Base-by-base conservation (phyloP, 106 monocot genomes). In the Acanthochlamys bracteata region DNA sequence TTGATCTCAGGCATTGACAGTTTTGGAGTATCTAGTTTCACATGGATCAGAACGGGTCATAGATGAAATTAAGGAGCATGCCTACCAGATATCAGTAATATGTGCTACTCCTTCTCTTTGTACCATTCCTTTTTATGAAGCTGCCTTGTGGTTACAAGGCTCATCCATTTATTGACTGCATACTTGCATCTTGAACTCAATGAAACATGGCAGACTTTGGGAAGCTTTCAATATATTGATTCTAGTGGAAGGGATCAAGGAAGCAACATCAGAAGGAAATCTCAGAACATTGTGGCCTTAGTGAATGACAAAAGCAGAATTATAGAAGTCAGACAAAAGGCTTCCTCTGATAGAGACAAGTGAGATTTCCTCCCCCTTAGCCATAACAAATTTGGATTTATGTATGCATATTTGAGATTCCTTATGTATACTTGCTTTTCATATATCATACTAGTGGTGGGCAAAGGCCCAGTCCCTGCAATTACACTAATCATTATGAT, bases 31-130 rank as follows among this genome's bases (percentile, higher is more conserved):
- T 70, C 80, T 98, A 7, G 88, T 88, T 53, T 90, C 78, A 20
- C 80, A 98, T 83, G 96, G 96, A 68, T 78, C 96, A 55, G 96
- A 85, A 41, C 87, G 84, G 49, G 88, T 88, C 54, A 88, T 98
- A 67, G 91, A 91, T 83, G 91, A 98, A 47, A 88, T 98, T 9
- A 84, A 55, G 42, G 91, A 90, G 51, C 96, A 85, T 76, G 73
- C 91, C 52, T 85, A 88, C 66, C 96, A 91, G 67, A 91, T 98
- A 65, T 80, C 82, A 67, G 96, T 98, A 88, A 55, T 45, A 61
- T 39, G 66, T 42, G 15, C 25, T 45, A 45, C 13, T 7, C 43
- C 13, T 9, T 45, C 43, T 45, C 43, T 54, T 54, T 54, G 10
- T 54, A 54, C 19, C 19, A 6, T 54, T 10, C n/a, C 8, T 46